phyloP scores from a whole-genome alignment of 2,329 filamentous ascomycete genomes.

The Fusarium sp. region DNA sequence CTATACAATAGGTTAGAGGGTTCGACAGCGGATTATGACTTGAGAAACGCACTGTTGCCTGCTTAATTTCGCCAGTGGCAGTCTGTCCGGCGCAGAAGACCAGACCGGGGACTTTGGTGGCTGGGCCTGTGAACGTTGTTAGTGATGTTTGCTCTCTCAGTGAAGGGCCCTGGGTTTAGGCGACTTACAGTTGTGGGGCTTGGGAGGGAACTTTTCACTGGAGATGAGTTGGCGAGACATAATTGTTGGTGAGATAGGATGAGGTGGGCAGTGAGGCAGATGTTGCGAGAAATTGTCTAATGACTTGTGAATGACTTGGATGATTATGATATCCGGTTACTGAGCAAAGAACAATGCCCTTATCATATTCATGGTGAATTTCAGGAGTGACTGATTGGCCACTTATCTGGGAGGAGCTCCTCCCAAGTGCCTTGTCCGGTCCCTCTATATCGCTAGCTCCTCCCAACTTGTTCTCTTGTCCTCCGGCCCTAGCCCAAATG shows the following conservation, averaged over 20 bases:
- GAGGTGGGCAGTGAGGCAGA: background rate
- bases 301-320: background rate
- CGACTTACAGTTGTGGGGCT: slow-evolving; percentile 56
- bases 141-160: background rate
- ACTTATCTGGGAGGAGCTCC: slow-evolving; percentile 19
- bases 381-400: background rate
- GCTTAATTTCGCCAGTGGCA: slow-evolving; percentile 59
- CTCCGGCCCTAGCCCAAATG: background rate
- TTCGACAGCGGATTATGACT: no score
- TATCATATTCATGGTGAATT: background rate
- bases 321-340: background rate
- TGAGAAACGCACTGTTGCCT: slow-evolving; percentile 45
- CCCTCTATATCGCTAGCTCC: slow-evolving; percentile 10
- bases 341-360: background rate
- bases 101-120: slow-evolving; percentile 55
- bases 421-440: background rate
- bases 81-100: slow-evolving; percentile 59
- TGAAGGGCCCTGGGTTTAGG: background rate
- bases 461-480: slow-evolving; percentile 6
- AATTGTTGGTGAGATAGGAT: slow-evolving; percentile 1
- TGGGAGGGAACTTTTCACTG: slow-evolving; percentile 56
- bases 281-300: background rate
- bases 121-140: slow-evolving; percentile 46
- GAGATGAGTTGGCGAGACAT: slow-evolving; percentile 59
- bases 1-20: background rate